phyloP scores from a whole-genome alignment of 257 asterid genomes.

The Plantago elongata region DNA sequence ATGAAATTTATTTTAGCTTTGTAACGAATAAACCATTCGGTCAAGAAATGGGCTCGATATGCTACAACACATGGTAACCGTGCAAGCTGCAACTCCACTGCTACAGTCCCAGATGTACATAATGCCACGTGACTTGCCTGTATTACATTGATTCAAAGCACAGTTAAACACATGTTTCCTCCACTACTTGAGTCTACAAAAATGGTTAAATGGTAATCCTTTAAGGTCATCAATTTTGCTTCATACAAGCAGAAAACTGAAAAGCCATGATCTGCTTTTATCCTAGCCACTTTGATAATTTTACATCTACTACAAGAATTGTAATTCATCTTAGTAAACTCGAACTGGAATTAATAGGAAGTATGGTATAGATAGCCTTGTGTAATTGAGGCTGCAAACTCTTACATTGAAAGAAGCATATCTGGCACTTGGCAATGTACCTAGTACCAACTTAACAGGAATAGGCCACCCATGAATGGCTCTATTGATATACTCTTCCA shows the following conservation, averaged over 20 bases:
- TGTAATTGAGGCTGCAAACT: slow-evolving; percentile 6
- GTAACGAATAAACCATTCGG: slow-evolving; percentile 74
- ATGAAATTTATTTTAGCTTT: slow-evolving; percentile 78
- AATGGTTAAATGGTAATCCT: neutral
- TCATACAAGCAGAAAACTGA: neutral
- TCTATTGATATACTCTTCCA: slow-evolving; percentile 46
- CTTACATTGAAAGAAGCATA: slow-evolving; percentile 77
- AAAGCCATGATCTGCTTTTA: too few relatives aligned
- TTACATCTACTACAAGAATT: neutral
- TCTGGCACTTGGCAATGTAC: slow-evolving; percentile 53
- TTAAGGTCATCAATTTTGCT: neutral
- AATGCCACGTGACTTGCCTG: slow-evolving; percentile 86
- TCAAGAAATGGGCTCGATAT: slow-evolving; percentile 79
- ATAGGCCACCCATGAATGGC: slow-evolving; percentile 59
- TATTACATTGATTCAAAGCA: slow-evolving; percentile 15
- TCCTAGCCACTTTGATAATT: too few relatives aligned
- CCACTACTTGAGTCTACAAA: neutral
- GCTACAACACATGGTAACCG: slow-evolving; percentile 90
- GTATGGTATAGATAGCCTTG: slow-evolving; percentile 1
- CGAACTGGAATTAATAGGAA: slow-evolving; percentile 11
- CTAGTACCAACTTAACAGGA: slow-evolving; percentile 51
- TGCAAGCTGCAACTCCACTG: slow-evolving; percentile 89
- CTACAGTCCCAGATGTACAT: slow-evolving; percentile 94
- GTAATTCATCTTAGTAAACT: neutral
- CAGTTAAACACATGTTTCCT: slow-evolving; percentile 5